These are phyloP conservation scores for Fusarium sp. DNA, from an alignment of 2,329 filamentous ascomycete genomes.

Conservation along the genomic window DNA sequence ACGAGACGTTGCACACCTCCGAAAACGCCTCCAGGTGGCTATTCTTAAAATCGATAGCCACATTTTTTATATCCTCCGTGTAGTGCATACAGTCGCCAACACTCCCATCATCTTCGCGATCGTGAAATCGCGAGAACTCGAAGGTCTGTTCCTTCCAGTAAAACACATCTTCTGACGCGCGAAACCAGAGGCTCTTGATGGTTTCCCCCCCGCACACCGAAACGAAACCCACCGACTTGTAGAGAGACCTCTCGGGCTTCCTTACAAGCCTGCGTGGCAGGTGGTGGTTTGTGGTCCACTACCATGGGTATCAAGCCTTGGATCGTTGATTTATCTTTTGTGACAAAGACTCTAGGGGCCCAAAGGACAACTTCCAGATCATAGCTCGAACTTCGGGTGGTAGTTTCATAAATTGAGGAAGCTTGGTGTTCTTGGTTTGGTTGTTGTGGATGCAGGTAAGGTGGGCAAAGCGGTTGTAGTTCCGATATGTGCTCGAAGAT, in stretches of 20 bases:
- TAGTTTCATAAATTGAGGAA: slow-evolving; percentile 10
- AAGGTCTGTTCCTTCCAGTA: slow-evolving; percentile 1
- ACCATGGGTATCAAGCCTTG: slow-evolving; percentile 2
- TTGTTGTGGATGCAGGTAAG: not conserved
- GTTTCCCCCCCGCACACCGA: not conserved
- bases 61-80: not conserved
- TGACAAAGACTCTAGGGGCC: slow-evolving; percentile 10
- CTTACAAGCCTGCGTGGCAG: slow-evolving; percentile 7
- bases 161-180: not conserved
- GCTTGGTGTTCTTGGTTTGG: not conserved
- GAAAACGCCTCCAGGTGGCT: not conserved
- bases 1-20: not conserved
- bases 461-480: not conserved
- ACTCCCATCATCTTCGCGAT: not conserved
- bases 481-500: slow-evolving; percentile 1
- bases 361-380: slow-evolving; percentile 9
- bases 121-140: not conserved
- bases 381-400: slow-evolving; percentile 5
- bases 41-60: not conserved
- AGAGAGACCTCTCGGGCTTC: not conserved
- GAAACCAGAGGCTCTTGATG: slow-evolving; percentile 20
- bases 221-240: not conserved
- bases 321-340: not conserved
- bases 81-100: no score
- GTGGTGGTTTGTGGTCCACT: slow-evolving; percentile 13